These are phyloP conservation scores for Hirschfeldia incana DNA, from an alignment of 345 rosid genomes.

Conservation along the genomic window DNA sequence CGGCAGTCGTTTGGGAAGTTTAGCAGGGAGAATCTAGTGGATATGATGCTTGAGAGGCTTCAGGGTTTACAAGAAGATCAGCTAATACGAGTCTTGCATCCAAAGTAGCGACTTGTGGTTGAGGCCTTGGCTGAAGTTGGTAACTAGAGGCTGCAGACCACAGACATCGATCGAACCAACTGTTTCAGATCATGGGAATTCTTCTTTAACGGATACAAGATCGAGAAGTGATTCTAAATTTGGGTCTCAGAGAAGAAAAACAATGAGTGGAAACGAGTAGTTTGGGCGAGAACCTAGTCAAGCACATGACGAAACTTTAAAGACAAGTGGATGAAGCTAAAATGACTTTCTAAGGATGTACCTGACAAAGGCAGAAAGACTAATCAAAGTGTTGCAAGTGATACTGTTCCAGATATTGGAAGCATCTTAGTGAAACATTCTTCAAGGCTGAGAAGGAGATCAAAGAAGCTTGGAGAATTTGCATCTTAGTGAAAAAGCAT, in stretches of 20 bases:
- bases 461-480: conserved; percentile 55
- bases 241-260: conserved; percentile 32
- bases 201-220: conserved; percentile 48
- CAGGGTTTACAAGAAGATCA: conserved; percentile 75
- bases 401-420: conserved; percentile 51
- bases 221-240: conserved; percentile 35
- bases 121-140: conserved; percentile 80
- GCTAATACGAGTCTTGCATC: conserved; percentile 83
- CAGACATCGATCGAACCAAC: conserved; percentile 31
- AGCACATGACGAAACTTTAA: conserved; percentile 77
- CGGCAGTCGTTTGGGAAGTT: conserved; percentile 62
- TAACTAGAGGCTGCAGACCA: conserved; percentile 40
- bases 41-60: conserved; percentile 86
- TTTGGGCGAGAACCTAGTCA: conserved; percentile 80
- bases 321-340: conserved; percentile 83
- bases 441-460: conserved; percentile 61
- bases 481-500: conserved; percentile 44
- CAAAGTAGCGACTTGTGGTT: conserved; percentile 92
- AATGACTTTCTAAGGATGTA: conserved; percentile 42
- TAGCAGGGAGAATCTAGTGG: conserved; percentile 53
- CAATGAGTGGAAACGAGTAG: conserved; percentile 44
- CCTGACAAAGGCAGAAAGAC: conserved; percentile 10
- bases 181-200: conserved; percentile 15
- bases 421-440: conserved; percentile 65
- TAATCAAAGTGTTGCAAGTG: conserved; percentile 25